Base-by-base conservation (phyloP, 805 yeast species). In the Ogataea neopini region DNA sequence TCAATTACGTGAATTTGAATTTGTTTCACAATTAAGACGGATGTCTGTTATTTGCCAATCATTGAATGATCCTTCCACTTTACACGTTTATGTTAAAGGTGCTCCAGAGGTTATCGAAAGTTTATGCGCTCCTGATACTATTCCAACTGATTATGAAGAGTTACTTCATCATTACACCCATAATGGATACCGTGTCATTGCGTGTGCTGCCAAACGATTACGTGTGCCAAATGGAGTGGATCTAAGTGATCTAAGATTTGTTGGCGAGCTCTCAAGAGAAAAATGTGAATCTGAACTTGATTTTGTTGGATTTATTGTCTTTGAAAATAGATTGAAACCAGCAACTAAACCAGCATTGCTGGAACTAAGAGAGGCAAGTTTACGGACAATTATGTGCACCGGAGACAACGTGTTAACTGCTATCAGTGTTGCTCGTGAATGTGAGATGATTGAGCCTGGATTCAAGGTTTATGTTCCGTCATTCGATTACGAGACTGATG, bases 341-440 rank as follows among this genome's bases (percentile, higher is more conserved):
- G 72, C 85, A 0, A 86, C 97, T 0, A 73, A 72, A 7, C 66
- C 70, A 0, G 88, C 91, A 0, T 73, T 94, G 42, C 53, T 66
- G 10, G 75, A 79, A 49, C 72, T 94, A 42, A 70, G 71, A 18
- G 73, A 72, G 5, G 97, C 99, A 0, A 74, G 79, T 18, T 76
- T 94, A 42, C 74, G 97, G 56, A 87, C 94, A 0, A 71, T 90
- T 23, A 94, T 94, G 99, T 94, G 99, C 66, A 94, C 99, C 0
- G 99, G 99, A 45, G 99, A 94, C 66, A 94, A 94, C 62, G 81
- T 94, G 15, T 71, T 94, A 47, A 94, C 99, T 0, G 99, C 98
- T 0, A 80, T 94, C 17, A 87, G 96, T 66, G 99, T 94, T 14
- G 96, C 87, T 3, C 76, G 81, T 50, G 97, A 92, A 60, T 88